Conservation (phyloP, 495 filamentous ascomycete genomes). For the Neurospora sp. region DNA sequence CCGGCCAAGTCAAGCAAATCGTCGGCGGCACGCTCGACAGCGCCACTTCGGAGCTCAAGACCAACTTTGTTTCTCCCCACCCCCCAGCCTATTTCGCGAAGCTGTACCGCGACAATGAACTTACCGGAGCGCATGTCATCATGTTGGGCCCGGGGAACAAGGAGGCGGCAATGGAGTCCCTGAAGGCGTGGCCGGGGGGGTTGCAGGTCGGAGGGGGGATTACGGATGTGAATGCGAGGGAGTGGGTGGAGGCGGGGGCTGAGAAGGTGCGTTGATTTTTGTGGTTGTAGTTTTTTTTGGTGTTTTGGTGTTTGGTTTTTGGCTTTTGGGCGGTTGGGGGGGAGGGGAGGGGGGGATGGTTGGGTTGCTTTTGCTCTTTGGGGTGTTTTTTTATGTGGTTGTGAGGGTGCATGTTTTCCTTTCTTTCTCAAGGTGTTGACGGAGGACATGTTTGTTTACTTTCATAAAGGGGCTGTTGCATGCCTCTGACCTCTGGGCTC, state of each 20-base stretch:
- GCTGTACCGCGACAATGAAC: constrained; percentile 62
- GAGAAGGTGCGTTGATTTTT: constrained; percentile 56
- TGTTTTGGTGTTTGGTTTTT: neutral
- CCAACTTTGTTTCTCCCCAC: constrained; percentile 80
- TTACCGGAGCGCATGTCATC: constrained; percentile 84
- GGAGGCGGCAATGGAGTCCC: constrained; percentile 64
- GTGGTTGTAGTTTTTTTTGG: neutral
- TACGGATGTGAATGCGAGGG: constrained; percentile 66
- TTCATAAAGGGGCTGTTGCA: neutral
- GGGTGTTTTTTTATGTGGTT: neutral
- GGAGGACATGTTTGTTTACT: neutral
- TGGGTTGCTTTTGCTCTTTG: constrained; percentile 1
- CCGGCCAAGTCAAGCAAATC: constrained; percentile 95
- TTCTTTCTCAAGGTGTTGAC: neutral
- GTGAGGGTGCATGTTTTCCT: neutral
- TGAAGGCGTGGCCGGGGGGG: constrained; percentile 62
- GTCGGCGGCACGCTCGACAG: constrained; percentile 83
- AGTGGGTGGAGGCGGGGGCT: constrained; percentile 82
- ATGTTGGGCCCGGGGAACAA: constrained; percentile 88
- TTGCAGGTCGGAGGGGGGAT: constrained; percentile 91
- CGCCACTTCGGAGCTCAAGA: constrained; percentile 57
- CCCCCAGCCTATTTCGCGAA: constrained; percentile 69
- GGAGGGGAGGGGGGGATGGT: neutral
- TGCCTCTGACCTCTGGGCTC: neutral
- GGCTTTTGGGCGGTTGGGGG: too few relatives aligned